A percentile compares a stretch with the other conserved stretches of the same genome.
Evolutionary conservation across 169 alveolate genomes (phyloP).

Genomic region (Toxoplasma gondii): DNA sequence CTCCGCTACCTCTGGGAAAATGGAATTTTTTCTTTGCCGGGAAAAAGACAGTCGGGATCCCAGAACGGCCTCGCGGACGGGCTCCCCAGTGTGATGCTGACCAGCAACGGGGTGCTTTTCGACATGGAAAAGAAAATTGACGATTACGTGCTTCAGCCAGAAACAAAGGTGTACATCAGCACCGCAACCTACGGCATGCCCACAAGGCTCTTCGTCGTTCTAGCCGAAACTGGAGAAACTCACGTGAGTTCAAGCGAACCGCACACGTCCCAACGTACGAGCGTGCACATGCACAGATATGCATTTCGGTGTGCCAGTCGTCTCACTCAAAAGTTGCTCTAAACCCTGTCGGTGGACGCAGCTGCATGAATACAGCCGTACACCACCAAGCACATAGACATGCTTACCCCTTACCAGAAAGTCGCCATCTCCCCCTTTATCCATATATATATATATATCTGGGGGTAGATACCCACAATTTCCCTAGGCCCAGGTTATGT

Average conservation of each 20-base stretch:
- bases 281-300: too few relatives aligned
- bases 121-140: not conserved
- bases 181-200: conserved; percentile 1
- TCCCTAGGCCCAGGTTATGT: too few relatives aligned
- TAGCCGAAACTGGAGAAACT: conserved; percentile 11
- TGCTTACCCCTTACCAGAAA: too few relatives aligned
- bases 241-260: not conserved
- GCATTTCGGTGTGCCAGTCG: too few relatives aligned
- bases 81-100: not conserved
- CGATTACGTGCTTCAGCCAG: not conserved
- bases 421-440: too few relatives aligned
- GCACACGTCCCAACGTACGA: not conserved
- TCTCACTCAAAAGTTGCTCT: too few relatives aligned
- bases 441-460: too few relatives aligned
- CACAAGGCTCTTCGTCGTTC: not conserved
- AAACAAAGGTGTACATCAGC: not conserved
- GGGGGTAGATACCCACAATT: too few relatives aligned
- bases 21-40: not conserved
- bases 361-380: too few relatives aligned
- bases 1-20: not conserved
- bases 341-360: too few relatives aligned
- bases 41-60: not conserved
- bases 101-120: not conserved
- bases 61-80: not conserved
- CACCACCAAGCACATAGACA: too few relatives aligned